phyloP scores from a whole-genome alignment of 2,329 filamentous ascomycete genomes.

The Annulohypoxylon truncatum region DNA sequence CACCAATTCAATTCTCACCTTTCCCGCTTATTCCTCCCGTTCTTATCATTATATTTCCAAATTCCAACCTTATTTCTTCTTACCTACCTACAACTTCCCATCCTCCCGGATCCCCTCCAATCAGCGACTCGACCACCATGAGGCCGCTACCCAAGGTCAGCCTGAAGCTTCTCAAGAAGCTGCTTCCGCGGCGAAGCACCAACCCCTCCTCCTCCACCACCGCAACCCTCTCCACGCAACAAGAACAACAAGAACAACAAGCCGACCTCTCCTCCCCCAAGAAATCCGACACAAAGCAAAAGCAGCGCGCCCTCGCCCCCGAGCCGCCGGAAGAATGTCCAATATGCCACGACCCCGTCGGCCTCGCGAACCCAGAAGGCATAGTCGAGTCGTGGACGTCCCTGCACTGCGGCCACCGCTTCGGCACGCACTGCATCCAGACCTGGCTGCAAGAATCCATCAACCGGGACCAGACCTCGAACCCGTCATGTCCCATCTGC shows the following conservation, averaged over 20 bases:
- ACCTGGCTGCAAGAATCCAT: slow-evolving; percentile 55
- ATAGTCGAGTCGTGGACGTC: slow-evolving; percentile 55
- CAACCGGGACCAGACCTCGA: slow-evolving; percentile 49
- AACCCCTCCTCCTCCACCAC: background rate
- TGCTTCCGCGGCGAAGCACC: slow-evolving; percentile 31
- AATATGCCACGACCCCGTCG: slow-evolving; percentile 59
- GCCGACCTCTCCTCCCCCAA: slow-evolving; percentile 33
- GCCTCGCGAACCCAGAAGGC: slow-evolving; percentile 53
- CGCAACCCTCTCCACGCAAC: slow-evolving; percentile 7
- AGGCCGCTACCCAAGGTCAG: slow-evolving; percentile 38
- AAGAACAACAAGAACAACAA: slow-evolving; percentile 3
- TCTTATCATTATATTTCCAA: background rate
- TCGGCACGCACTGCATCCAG: slow-evolving; percentile 58
- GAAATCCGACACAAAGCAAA: slow-evolving; percentile 22
- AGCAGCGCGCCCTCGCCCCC: slow-evolving; percentile 33
- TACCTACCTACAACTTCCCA: background rate
- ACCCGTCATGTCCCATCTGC: slow-evolving; percentile 56
- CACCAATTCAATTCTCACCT: slow-evolving; percentile 1
- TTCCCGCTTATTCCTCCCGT: background rate
- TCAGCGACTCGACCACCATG: slow-evolving; percentile 23
- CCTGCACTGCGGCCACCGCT: slow-evolving; percentile 58
- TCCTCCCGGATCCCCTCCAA: slow-evolving; percentile 4
- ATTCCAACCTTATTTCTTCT: background rate
- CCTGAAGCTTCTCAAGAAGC: slow-evolving; percentile 46
- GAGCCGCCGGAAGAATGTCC: slow-evolving; percentile 52